Percentiles rank a stretch among this genome's conserved stretches.
Conservation (phyloP, 192 early-diverging fungal genomes). For the Kappamyces sp. region DNA sequence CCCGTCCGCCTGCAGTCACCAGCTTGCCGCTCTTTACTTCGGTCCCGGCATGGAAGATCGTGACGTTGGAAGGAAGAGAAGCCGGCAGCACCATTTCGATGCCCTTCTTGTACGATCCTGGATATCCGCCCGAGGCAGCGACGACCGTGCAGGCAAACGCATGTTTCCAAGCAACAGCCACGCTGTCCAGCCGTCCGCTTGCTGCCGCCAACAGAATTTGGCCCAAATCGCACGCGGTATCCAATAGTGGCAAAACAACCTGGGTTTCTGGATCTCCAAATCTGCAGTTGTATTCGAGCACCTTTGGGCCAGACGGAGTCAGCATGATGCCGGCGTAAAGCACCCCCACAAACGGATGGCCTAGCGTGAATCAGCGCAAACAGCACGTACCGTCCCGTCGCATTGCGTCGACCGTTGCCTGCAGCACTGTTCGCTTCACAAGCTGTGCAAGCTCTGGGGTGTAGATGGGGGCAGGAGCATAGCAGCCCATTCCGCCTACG, state of each 20-base stretch:
- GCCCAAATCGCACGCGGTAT: conserved; percentile 75
- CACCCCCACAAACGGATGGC: conserved; percentile 93
- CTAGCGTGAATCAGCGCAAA: conserved; percentile 15
- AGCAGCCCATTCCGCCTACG: conserved; percentile 99
- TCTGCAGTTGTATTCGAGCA: conserved; percentile 96
- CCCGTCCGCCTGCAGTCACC: conserved; percentile 89
- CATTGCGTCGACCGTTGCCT: conserved; percentile 95
- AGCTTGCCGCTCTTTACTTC: conserved; percentile 49
- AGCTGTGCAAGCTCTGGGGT: conserved; percentile 64
- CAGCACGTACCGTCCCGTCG: conserved; percentile 65
- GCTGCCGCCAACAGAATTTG: conserved; percentile 82
- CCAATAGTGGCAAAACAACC: conserved; percentile 85
- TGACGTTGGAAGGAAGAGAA: conserved; percentile 35
- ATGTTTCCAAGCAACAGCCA: conserved; percentile 63
- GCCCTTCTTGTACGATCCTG: conserved; percentile 79
- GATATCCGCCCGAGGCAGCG: conserved; percentile 88
- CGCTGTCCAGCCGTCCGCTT: conserved; percentile 87
- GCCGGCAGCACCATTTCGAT: conserved; percentile 61
- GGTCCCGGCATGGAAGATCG: conserved; percentile 95
- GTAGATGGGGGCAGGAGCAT: conserved; percentile 91
- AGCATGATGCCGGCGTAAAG: conserved; percentile 97
- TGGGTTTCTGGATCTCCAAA: conserved; percentile 99
- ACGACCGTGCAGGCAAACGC: conserved; percentile 88
- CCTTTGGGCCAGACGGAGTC: conserved; percentile 82
- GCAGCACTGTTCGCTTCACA: conserved; percentile 73